Base-by-base conservation (phyloP, 345 rosid genomes). In the Hirschfeldia incana region DNA sequence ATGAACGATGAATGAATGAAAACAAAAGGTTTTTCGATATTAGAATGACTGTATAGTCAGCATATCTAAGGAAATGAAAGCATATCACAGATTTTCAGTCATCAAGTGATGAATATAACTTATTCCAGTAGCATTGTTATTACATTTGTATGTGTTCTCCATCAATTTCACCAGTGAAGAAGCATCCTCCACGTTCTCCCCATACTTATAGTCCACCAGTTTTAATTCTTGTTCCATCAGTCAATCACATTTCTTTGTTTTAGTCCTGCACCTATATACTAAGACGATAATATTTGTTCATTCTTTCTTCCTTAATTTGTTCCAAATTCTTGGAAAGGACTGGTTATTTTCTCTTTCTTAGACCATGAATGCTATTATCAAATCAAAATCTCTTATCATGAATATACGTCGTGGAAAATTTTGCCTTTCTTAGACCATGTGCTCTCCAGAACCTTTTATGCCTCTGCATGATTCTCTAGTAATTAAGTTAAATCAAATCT, bases 31-130 rank as follows among this genome's bases (percentile, higher is more conserved):
- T 75, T 75, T 57, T 55, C 6, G 39, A 28, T 67, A 32, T 46
- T 1, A 67, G 39, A 34, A 59, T 12, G 55, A 26, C 12, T 69
- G 39, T 49, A 70, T 12, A 16, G 27, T 69, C 69, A 61, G 53
- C 70, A 53, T 68, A 70, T 63, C 26, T 44, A 6, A 42, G 12
- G 30, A 49, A 49, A 60, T 36, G 29, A 74, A 79, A 79, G 82
- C 70, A 79, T 74, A 68, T 61, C 26, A 46, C 49, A 67, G 39
- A 46, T 46, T 61, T 63, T 15, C 17, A 68, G 49, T 36, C 60
- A 62, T 68, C 74, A 62, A 74, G 74, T 73, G 75, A 62, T 79
- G 42, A 55, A 79, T 6, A 79, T 79, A 79, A 79, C 60, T 69
- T 69, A 79, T 79, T 79, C 82, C 63, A 74, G 42, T 37, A 62